A percentile compares a stretch with the other conserved stretches of the same genome.
These are phyloP conservation scores for Andrographis paniculata DNA, from an alignment of 305 asterid species.

Conservation along the genomic window DNA sequence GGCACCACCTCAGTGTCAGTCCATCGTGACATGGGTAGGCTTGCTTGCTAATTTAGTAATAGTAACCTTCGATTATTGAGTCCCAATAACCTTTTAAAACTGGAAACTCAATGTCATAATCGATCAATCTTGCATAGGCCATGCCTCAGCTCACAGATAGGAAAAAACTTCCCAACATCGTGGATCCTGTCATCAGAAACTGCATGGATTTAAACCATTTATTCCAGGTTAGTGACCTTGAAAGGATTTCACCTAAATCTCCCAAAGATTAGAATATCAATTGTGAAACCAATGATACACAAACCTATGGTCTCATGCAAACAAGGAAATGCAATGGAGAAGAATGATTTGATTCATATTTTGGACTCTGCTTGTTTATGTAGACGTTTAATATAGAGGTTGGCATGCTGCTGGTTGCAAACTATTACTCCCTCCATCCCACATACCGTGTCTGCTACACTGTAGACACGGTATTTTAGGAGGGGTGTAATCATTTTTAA, in stretches of 20 bases:
- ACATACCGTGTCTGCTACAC: no score
- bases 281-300: not conserved
- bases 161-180: constrained; percentile 24
- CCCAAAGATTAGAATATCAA: not conserved
- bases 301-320: not conserved
- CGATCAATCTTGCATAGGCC: constrained; percentile 36
- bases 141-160: constrained; percentile 46
- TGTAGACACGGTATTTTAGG: no score
- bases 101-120: constrained; percentile 9
- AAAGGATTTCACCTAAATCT: not conserved
- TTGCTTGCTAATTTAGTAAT: not conserved
- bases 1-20: constrained; percentile 48
- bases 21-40: constrained; percentile 71
- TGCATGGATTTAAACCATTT: constrained; percentile 38
- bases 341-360: no score
- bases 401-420: no score
- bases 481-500: no score
- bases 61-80: not conserved
- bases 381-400: no score
- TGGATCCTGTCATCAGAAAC: constrained; percentile 26
- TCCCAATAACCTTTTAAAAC: not conserved
- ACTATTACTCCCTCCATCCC: no score
- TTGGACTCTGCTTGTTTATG: no score
- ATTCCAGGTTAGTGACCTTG: constrained; percentile 40
- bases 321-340: no score